Conservation (phyloP, 768 basidiomycete genomes). For the Pulveroboletus sp. region DNA sequence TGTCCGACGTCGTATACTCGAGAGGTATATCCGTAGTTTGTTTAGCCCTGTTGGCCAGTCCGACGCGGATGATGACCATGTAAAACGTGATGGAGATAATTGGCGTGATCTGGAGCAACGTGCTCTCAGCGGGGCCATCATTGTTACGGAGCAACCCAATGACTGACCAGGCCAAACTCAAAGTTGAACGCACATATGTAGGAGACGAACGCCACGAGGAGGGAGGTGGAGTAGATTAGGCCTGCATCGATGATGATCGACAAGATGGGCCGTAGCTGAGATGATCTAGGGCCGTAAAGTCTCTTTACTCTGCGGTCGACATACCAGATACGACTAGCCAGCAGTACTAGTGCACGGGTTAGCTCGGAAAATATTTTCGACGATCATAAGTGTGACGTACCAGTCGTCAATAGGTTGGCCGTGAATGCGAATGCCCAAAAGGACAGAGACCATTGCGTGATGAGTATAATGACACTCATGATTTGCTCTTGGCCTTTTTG, state of each 20-base stretch:
- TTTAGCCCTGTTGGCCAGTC: slow-evolving; percentile 7
- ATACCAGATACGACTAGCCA: slow-evolving; percentile 31
- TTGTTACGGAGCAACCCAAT: neutral
- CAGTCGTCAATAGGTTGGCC: slow-evolving; percentile 34
- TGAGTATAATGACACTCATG: slow-evolving; percentile 29
- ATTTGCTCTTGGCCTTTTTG: slow-evolving; percentile 10
- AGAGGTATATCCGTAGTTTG: neutral
- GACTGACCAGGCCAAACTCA: slow-evolving; percentile 34
- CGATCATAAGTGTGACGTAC: slow-evolving; percentile 11
- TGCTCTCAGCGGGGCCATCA: too few relatives aligned
- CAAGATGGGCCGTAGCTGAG: slow-evolving; percentile 18
- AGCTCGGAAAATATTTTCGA: neutral
- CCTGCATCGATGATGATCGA: slow-evolving; percentile 37
- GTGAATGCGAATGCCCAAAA: slow-evolving; percentile 33
- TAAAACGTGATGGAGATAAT: slow-evolving; percentile 43
- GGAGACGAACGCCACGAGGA: slow-evolving; percentile 32
- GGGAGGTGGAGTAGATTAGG: slow-evolving; percentile 34
- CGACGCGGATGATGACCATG: slow-evolving; percentile 42
- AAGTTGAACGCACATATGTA: slow-evolving; percentile 25
- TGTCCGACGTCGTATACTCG: neutral
- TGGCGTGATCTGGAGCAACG: slow-evolving; percentile 29
- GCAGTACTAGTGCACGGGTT: slow-evolving; percentile 12
- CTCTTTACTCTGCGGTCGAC: slow-evolving; percentile 21
- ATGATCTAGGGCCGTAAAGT: slow-evolving; percentile 6
- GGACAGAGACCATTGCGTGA: slow-evolving; percentile 15